These are phyloP conservation scores for Friedmanniomyces endolithicus DNA, from an alignment of 495 filamentous ascomycete species.

Conservation along the genomic window DNA sequence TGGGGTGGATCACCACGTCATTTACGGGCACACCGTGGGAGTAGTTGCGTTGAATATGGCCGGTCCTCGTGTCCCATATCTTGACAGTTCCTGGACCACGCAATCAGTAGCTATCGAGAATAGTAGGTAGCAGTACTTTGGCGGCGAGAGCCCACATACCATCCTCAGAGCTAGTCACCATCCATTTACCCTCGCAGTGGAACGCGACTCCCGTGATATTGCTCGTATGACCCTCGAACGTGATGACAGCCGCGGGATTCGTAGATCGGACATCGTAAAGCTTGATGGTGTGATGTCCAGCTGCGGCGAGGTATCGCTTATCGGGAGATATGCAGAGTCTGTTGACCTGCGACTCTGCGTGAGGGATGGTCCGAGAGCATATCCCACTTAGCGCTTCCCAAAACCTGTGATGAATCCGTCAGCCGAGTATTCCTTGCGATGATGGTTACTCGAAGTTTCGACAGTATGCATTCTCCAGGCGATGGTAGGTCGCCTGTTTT, in stretches of 20 bases:
- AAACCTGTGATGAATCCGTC: slow-evolving; percentile 45
- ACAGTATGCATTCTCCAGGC: too few species aligned
- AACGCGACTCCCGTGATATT: slow-evolving; percentile 96
- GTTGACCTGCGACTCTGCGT: slow-evolving; percentile 96
- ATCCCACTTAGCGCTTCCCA: slow-evolving; percentile 98
- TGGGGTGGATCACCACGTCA: slow-evolving; percentile 95
- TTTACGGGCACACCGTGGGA: slow-evolving; percentile 77
- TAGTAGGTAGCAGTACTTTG: neutral
- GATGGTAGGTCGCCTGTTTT: too few species aligned
- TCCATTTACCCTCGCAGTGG: slow-evolving; percentile 98
- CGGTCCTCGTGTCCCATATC: slow-evolving; percentile 92
- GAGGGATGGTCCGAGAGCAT: slow-evolving; percentile 93
- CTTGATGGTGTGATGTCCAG: slow-evolving; percentile 88
- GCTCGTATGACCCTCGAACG: slow-evolving; percentile 87
- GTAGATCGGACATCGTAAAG: slow-evolving; percentile 96
- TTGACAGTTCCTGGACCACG: slow-evolving; percentile 54
- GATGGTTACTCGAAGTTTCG: too few species aligned
- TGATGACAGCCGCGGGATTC: slow-evolving; percentile 80
- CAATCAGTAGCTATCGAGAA: neutral
- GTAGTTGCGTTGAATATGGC: slow-evolving; percentile 83
- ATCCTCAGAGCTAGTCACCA: slow-evolving; percentile 98
- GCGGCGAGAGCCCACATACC: slow-evolving; percentile 29
- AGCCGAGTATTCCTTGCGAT: too few species aligned
- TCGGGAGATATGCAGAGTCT: slow-evolving; percentile 96
- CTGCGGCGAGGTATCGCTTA: slow-evolving; percentile 89